Conservation (phyloP, 768 basidiomycete species). For the Hygrocybe coccinea region DNA sequence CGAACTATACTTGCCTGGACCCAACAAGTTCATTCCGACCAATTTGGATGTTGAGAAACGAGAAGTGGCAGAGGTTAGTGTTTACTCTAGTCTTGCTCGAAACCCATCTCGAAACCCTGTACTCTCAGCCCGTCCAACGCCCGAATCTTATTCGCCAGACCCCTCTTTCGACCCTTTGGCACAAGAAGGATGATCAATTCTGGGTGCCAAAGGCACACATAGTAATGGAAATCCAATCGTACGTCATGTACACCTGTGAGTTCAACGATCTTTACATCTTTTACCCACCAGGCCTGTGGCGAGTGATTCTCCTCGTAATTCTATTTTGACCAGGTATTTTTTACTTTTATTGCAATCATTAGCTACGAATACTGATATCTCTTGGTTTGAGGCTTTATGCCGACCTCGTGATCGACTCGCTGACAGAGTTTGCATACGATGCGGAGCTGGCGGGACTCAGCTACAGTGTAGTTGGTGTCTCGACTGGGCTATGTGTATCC, state of each 20-base stretch:
- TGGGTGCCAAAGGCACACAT: slow-evolving; percentile 89
- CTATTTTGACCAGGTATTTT: slow-evolving; percentile 67
- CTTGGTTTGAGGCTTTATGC: slow-evolving; percentile 56
- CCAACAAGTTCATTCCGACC: slow-evolving; percentile 87
- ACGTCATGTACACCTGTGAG: slow-evolving; percentile 11
- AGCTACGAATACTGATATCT: neutral
- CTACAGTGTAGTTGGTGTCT: slow-evolving; percentile 61
- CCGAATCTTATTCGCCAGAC: slow-evolving; percentile 76
- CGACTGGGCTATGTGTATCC: slow-evolving; percentile 61
- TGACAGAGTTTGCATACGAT: slow-evolving; percentile 88
- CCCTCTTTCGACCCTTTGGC: slow-evolving; percentile 73
- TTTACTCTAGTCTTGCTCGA: neutral
- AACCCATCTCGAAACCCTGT: slow-evolving; percentile 8
- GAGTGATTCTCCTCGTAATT: slow-evolving; percentile 58
- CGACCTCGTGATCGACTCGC: slow-evolving; percentile 81
- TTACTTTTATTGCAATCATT: slow-evolving; percentile 1
- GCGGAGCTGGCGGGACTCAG: slow-evolving; percentile 86
- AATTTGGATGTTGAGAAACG: slow-evolving; percentile 80
- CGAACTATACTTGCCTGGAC: slow-evolving; percentile 74
- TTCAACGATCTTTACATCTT: neutral
- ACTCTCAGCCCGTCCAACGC: slow-evolving; percentile 58
- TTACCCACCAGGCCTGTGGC: slow-evolving; percentile 45
- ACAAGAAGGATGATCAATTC: slow-evolving; percentile 96
- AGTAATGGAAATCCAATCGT: slow-evolving; percentile 74
- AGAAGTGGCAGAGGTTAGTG: slow-evolving; percentile 55